phyloP scores from a whole-genome alignment of 2,329 filamentous ascomycete genomes.

The Sporothrix variecibatus region DNA sequence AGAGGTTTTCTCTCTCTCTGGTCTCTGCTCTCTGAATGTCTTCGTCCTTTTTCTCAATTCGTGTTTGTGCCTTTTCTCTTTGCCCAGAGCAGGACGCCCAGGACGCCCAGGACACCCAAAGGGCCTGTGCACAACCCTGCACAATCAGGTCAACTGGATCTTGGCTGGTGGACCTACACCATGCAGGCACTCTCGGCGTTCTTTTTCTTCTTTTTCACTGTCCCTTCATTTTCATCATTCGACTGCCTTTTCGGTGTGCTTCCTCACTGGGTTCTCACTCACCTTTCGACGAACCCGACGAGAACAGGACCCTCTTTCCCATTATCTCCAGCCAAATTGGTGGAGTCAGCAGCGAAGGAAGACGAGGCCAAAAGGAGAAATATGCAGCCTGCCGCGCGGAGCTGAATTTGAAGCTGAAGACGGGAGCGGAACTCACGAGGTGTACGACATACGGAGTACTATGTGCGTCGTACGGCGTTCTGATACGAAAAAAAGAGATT shows the following conservation, averaged over 20 bases:
- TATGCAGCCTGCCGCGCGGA: slow-evolving; percentile 1
- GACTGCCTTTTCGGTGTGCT: not conserved
- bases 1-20: not conserved
- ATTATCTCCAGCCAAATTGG: slow-evolving; percentile 9
- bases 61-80: not conserved
- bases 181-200: slow-evolving; percentile 19
- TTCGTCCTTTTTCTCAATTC: not conserved
- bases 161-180: slow-evolving; percentile 5
- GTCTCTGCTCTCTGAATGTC: too few species aligned
- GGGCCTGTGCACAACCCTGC: not conserved
- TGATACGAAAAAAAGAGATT: not conserved
- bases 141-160: not conserved
- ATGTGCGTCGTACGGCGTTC: too few species aligned
- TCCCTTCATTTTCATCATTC: not conserved
- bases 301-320: not conserved
- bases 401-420: not conserved
- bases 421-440: not conserved
- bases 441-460: not conserved
- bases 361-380: not conserved
- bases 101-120: not conserved
- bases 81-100: not conserved
- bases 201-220: not conserved
- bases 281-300: not conserved
- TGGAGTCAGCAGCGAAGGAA: not conserved
- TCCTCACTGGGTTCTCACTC: too few species aligned